These are phyloP conservation scores for Pharnaceum exiguum DNA, from an alignment of 148 eudicot genomes.

Conservation along the genomic window DNA sequence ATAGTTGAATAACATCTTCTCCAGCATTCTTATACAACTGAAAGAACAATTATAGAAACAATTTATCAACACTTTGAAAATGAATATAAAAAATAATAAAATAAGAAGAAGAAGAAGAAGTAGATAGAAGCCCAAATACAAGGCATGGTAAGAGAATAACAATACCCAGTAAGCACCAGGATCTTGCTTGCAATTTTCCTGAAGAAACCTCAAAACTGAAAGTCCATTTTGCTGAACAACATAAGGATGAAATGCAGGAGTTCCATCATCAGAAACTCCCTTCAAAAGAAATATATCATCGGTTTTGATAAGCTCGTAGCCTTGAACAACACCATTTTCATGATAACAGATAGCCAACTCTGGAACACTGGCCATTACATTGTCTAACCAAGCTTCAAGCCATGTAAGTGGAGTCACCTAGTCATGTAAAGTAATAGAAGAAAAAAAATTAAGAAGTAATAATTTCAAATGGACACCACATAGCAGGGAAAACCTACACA, in stretches of 20 bases:
- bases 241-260: slow-evolving; percentile 90
- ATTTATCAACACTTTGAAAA: too few species aligned
- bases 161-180: slow-evolving; percentile 99
- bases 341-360: slow-evolving; percentile 98
- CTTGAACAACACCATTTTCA: slow-evolving; percentile 93
- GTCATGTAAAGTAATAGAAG: slow-evolving; percentile 1
- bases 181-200: slow-evolving; percentile 95
- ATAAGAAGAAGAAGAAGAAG: neutral
- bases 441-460: neutral
- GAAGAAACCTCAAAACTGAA: slow-evolving; percentile 86
- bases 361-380: slow-evolving; percentile 97
- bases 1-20: slow-evolving; percentile 91
- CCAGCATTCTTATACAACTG: slow-evolving; percentile 94
- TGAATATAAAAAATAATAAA: neutral
- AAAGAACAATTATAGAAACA: too few species aligned
- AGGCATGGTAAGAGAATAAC: slow-evolving; percentile 8
- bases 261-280: slow-evolving; percentile 90
- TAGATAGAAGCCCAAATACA: neutral
- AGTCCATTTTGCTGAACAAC: slow-evolving; percentile 95
- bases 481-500: neutral
- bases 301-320: slow-evolving; percentile 92
- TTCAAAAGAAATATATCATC: slow-evolving; percentile 85
- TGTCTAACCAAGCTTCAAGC: slow-evolving; percentile 99
- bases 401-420: slow-evolving; percentile 92
- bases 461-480: neutral